phyloP scores from a whole-genome alignment of 2,329 filamentous ascomycete genomes.

The Fusarium miscanthi region DNA sequence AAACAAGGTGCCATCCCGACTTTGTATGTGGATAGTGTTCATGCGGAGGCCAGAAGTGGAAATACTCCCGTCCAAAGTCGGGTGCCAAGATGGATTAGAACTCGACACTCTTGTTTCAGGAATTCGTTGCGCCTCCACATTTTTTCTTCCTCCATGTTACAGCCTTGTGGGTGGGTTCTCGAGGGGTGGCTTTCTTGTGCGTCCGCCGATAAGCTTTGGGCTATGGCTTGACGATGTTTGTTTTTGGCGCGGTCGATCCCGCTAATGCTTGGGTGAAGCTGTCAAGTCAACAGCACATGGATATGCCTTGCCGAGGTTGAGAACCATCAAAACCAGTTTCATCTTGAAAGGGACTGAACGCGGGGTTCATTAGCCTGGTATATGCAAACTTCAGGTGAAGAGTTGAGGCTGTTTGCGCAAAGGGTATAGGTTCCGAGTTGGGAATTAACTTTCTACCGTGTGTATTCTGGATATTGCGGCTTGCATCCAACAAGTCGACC shows the following conservation, averaged over 20 bases:
- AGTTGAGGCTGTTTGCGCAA: not conserved
- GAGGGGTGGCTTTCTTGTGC: not conserved
- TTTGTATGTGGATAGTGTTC: conserved; percentile 15
- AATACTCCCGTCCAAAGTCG: conserved; percentile 17
- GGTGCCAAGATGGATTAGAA: conserved; percentile 16
- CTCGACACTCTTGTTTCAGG: conserved; percentile 16
- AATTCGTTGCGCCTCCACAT: conserved; percentile 21
- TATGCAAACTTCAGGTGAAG: not conserved
- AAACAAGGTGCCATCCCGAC: conserved; percentile 32
- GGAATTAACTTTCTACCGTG: not conserved
- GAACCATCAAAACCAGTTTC: not conserved
- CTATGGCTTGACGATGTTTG: not conserved
- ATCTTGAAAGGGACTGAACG: not conserved
- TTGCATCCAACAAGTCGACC: conserved; percentile 12
- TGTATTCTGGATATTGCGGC: conserved; percentile 14
- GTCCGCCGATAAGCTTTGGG: conserved; percentile 5
- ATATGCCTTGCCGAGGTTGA: not conserved
- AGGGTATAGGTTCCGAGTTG: not conserved
- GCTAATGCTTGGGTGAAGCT: not conserved
- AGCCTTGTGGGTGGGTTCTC: conserved; percentile 32
- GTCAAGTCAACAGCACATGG: not conserved
- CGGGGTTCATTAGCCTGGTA: not conserved
- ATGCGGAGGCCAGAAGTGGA: conserved; percentile 24
- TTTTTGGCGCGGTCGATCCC: not conserved
- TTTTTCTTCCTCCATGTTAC: conserved; percentile 5